phyloP scores from a whole-genome alignment of 1,284 basidiomycete genomes.

The Golubevia sp. region DNA sequence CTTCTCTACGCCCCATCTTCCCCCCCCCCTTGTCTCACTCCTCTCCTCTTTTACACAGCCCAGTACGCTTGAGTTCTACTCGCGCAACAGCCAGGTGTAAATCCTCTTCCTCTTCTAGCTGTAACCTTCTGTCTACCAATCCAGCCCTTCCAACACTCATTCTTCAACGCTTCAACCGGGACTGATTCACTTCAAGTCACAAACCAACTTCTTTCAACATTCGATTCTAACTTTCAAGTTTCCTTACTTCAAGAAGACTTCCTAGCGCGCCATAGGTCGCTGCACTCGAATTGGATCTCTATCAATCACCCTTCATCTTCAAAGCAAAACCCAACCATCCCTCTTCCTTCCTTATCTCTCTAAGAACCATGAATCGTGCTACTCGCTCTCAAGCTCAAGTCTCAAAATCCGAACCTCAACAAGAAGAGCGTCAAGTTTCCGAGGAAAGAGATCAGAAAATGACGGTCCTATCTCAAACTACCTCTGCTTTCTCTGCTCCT shows the following conservation, averaged over 20 bases:
- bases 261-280: slow-evolving; percentile 34
- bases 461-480: background rate
- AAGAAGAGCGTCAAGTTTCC: background rate
- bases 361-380: background rate
- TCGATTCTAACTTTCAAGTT: too few relatives aligned
- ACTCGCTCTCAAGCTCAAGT: background rate
- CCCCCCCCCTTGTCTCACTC: background rate
- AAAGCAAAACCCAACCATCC: background rate
- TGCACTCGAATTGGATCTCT: slow-evolving; percentile 4
- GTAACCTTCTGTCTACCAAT: slow-evolving; percentile 6
- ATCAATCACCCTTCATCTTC: background rate
- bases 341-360: background rate
- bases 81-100: slow-evolving; percentile 47
- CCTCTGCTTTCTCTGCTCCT: background rate
- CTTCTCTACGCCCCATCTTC: background rate
- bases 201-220: background rate
- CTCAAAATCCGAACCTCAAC: background rate
- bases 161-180: background rate
- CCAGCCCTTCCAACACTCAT: slow-evolving; percentile 1
- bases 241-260: background rate
- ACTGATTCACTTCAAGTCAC: too few relatives aligned
- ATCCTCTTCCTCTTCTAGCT: slow-evolving; percentile 8
- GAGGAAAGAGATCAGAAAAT: too few relatives aligned
- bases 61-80: slow-evolving; percentile 56
- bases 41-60: slow-evolving; percentile 20